Evolutionary conservation across 192 early-diverging fungal genomes (phyloP).

Genomic region (Anaeromyces robustus): DNA sequence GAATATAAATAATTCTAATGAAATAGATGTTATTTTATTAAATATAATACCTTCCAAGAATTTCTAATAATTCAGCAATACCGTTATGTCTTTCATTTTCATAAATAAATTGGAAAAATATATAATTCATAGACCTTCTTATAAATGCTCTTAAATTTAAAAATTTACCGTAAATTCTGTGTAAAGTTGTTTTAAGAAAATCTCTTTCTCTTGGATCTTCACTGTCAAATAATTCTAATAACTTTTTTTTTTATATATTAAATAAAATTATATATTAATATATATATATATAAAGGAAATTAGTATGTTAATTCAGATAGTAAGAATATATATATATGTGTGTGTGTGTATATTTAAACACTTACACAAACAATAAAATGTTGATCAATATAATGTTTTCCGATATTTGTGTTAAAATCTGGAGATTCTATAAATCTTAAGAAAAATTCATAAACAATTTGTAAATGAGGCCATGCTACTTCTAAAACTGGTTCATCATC

Average conservation of each 20-base stretch:
- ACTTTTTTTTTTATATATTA: slow-evolving; percentile 21
- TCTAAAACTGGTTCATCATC: slow-evolving; percentile 98
- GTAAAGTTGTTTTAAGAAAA: slow-evolving; percentile 94
- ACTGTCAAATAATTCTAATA: slow-evolving; percentile 92
- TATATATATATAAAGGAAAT: too few relatives aligned
- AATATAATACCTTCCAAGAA: slow-evolving; percentile 95
- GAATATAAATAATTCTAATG: too few relatives aligned
- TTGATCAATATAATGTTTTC: slow-evolving; percentile 93
- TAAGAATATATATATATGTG: too few relatives aligned
- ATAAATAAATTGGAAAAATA: slow-evolving; percentile 97
- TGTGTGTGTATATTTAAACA: too few relatives aligned
- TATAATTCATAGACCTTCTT: slow-evolving; percentile 91
- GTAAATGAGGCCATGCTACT: slow-evolving; percentile 93
- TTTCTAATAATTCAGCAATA: slow-evolving; percentile 94
- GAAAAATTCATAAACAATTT: slow-evolving; percentile 97
- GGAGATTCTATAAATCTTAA: slow-evolving; percentile 93
- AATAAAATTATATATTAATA: too few relatives aligned
- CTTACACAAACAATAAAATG: slow-evolving; percentile 76
- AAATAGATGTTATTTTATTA: too few relatives aligned
- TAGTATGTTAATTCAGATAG: too few relatives aligned
- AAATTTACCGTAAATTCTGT: slow-evolving; percentile 97
- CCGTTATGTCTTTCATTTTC: slow-evolving; percentile 94
- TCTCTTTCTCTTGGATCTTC: slow-evolving; percentile 98
- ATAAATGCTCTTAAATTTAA: slow-evolving; percentile 94
- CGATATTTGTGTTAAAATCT: slow-evolving; percentile 94